A percentile compares a stretch with the other conserved stretches of the same genome.
Conservation (phyloP, 2,329 filamentous ascomycete genomes). For the Neofusicoccum cordaticola region DNA sequence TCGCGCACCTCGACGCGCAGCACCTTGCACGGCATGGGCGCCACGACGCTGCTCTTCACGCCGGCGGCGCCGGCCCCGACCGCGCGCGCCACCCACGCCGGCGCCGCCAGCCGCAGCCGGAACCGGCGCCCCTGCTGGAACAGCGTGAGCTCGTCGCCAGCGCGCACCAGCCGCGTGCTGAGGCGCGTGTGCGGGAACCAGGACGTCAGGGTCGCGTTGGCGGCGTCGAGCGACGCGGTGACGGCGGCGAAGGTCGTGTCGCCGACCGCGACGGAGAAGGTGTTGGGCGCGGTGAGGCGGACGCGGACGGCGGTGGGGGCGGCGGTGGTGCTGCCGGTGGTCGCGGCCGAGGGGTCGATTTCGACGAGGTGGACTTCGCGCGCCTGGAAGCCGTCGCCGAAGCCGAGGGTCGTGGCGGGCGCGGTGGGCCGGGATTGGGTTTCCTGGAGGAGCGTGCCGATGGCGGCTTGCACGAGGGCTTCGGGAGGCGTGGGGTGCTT, state of each 20-base stretch:
- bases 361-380: slow-evolving; percentile 59
- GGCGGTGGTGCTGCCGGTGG: slow-evolving; percentile 32
- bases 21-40: slow-evolving; percentile 98
- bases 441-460: slow-evolving; percentile 63
- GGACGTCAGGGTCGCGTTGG: slow-evolving; percentile 58
- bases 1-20: slow-evolving; percentile 82
- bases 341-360: slow-evolving; percentile 20
- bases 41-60: slow-evolving; percentile 72
- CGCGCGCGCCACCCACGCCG: slow-evolving; percentile 83
- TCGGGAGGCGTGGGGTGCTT: slow-evolving; percentile 63
- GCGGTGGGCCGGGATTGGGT: slow-evolving; percentile 22
- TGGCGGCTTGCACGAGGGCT: slow-evolving; percentile 80
- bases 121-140: slow-evolving; percentile 69
- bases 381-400: slow-evolving; percentile 61
- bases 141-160: slow-evolving; percentile 63
- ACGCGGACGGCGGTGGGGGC: slow-evolving; percentile 48
- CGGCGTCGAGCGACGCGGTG: slow-evolving; percentile 46
- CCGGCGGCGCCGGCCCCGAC: slow-evolving; percentile 51
- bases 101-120: slow-evolving; percentile 54
- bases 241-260: slow-evolving; percentile 41
- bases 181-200: slow-evolving; percentile 82
- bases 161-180: slow-evolving; percentile 70
- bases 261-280: slow-evolving; percentile 51
- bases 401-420: slow-evolving; percentile 43
- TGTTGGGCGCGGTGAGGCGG: slow-evolving; percentile 49